Conservation (phyloP, 441 rosid species). For the Gossypium davidsonii region DNA sequence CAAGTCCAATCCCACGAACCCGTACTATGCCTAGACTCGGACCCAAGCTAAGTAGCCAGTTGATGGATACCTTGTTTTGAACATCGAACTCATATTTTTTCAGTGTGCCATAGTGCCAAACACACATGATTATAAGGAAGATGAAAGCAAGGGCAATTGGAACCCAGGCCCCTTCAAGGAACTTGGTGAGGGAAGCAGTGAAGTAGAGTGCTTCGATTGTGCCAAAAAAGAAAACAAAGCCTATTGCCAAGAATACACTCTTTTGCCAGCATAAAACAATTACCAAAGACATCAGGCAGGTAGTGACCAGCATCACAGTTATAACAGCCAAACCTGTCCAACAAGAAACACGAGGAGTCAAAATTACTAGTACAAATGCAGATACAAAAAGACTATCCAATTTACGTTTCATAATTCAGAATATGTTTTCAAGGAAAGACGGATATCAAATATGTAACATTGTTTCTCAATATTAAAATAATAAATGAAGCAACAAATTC, state of each 20-base stretch:
- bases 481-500: background rate
- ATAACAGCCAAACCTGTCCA: conserved; percentile 87
- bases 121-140: conserved; percentile 68
- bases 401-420: background rate
- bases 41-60: conserved; percentile 77
- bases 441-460: background rate
- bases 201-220: conserved; percentile 84
- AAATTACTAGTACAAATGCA: background rate
- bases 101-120: conserved; percentile 81
- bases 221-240: conserved; percentile 69
- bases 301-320: conserved; percentile 93
- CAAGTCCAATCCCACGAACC: conserved; percentile 75
- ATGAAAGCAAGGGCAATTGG: conserved; percentile 71
- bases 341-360: background rate
- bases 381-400: background rate
- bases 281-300: conserved; percentile 88
- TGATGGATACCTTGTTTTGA: conserved; percentile 80
- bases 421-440: background rate
- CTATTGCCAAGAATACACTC: conserved; percentile 53
- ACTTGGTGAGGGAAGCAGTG: conserved; percentile 82
- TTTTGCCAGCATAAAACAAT: conserved; percentile 91
- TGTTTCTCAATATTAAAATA: background rate
- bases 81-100: conserved; percentile 76
- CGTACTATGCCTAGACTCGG: conserved; percentile 81
- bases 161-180: conserved; percentile 95